phyloP scores from a whole-genome alignment of 2,329 filamentous ascomycete species.

The Penicillium corylophilum region DNA sequence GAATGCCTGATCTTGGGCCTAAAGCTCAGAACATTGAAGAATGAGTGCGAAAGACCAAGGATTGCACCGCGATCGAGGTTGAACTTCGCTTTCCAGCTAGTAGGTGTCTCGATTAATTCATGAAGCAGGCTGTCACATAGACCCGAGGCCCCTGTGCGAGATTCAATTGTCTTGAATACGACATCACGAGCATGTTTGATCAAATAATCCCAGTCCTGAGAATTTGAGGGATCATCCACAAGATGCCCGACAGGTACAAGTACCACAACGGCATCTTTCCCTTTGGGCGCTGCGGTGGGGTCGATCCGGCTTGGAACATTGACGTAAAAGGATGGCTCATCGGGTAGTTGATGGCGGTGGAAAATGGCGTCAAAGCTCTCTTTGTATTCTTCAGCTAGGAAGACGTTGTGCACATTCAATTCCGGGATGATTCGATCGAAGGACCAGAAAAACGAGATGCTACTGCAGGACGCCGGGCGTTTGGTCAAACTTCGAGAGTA shows the following conservation, averaged over 20 bases:
- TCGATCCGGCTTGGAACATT: constrained; percentile 73
- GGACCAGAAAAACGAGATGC: constrained; percentile 71
- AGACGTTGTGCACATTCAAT: constrained; percentile 72
- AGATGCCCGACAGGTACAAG: constrained; percentile 72
- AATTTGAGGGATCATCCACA: constrained; percentile 4
- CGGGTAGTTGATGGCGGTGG: constrained; percentile 64
- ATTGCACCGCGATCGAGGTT: constrained; percentile 76
- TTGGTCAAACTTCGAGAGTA: constrained; percentile 21
- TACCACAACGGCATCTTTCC: constrained; percentile 65
- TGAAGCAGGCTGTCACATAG: constrained; percentile 52
- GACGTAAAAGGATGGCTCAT: constrained; percentile 72
- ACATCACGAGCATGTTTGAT: constrained; percentile 58
- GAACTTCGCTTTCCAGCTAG: constrained; percentile 64
- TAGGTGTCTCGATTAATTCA: constrained; percentile 66
- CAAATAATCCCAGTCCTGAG: constrained; percentile 33
- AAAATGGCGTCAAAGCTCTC: constrained; percentile 77
- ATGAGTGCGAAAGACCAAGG: constrained; percentile 68
- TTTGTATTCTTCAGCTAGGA: constrained; percentile 69
- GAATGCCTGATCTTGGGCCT: constrained; percentile 32
- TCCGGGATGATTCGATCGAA: constrained; percentile 52
- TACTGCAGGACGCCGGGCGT: constrained; percentile 64
- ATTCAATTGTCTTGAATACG: constrained; percentile 60
- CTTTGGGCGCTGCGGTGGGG: constrained; percentile 63
- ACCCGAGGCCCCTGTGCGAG: constrained; percentile 59
- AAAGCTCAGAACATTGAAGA: constrained; percentile 53